These are phyloP conservation scores for Candida sakaeoensis DNA, from an alignment of 805 yeast genomes.

Conservation along the genomic window DNA sequence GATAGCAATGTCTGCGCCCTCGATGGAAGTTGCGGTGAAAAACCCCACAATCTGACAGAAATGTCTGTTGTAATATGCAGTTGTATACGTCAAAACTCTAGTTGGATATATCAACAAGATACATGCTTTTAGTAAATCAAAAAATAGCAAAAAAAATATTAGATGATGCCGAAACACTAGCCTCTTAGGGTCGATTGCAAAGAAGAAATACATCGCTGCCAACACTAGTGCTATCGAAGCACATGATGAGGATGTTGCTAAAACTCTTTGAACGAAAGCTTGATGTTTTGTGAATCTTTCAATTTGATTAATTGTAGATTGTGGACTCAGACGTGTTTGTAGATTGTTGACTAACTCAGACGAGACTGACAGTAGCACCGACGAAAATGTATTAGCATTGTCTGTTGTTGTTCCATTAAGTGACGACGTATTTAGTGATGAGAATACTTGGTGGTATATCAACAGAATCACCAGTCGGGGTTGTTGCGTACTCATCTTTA, in stretches of 20 bases:
- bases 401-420: neutral
- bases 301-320: slow-evolving; percentile 8
- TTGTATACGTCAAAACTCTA: slow-evolving; percentile 41
- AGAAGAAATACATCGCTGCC: slow-evolving; percentile 54
- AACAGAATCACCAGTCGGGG: neutral
- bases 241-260: slow-evolving; percentile 37
- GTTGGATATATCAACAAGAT: slow-evolving; percentile 67
- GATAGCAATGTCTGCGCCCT: slow-evolving; percentile 85
- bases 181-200: slow-evolving; percentile 61
- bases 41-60: slow-evolving; percentile 73
- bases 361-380: neutral
- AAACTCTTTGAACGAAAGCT: slow-evolving; percentile 28
- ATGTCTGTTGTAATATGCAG: slow-evolving; percentile 43
- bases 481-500: neutral
- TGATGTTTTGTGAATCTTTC: slow-evolving; percentile 25
- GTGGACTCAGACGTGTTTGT: neutral
- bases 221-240: slow-evolving; percentile 47
- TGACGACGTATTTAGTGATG: neutral
- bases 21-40: slow-evolving; percentile 74
- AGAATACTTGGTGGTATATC: neutral
- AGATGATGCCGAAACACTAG: slow-evolving; percentile 67
- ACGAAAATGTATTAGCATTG: neutral
- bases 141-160: slow-evolving; percentile 61
- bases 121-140: slow-evolving; percentile 72
- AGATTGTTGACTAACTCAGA: neutral